Percentiles rank a stretch among this genome's conserved stretches.
Conservation (phyloP, 1,284 basidiomycete genomes). For the Cryptococcus sp. region DNA sequence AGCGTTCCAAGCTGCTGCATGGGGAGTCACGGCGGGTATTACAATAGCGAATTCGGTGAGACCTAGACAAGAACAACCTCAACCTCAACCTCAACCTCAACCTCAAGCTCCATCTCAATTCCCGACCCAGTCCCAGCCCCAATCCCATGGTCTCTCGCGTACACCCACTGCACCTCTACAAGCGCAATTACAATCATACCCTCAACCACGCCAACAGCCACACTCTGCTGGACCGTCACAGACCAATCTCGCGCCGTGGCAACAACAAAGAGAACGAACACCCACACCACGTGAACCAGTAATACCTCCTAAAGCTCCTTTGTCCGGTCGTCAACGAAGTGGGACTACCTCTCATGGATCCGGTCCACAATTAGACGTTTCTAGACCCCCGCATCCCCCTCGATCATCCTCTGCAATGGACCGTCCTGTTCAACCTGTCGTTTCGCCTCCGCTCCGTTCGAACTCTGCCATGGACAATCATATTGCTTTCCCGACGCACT, state of each 20-base stretch:
- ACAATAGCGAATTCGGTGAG: conserved; percentile 17
- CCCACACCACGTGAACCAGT: conserved; percentile 4
- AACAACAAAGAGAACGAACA: conserved; percentile 1
- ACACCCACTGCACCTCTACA: neutral
- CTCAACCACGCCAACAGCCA: neutral
- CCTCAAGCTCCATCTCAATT: neutral
- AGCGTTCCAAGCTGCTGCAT: conserved; percentile 73
- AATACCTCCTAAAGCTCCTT: conserved; percentile 18
- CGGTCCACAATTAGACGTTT: neutral
- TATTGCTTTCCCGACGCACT: neutral
- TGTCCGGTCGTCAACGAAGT: conserved; percentile 12
- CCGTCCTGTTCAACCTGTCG: neutral
- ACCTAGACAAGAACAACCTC: neutral
- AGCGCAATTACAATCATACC: neutral
- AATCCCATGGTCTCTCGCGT: neutral
- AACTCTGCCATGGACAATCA: neutral
- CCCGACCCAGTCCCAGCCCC: neutral
- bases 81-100: neutral
- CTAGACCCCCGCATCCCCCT: conserved; percentile 8
- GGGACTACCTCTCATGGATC: conserved; percentile 1
- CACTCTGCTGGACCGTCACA: neutral
- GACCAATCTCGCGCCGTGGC: neutral
- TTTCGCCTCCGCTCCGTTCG: neutral
- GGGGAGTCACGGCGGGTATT: conserved; percentile 41
- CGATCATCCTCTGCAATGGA: conserved; percentile 18